Evolutionary conservation across 2,329 filamentous ascomycete species (phyloP).

Genomic region (Colletotrichum sp.): DNA sequence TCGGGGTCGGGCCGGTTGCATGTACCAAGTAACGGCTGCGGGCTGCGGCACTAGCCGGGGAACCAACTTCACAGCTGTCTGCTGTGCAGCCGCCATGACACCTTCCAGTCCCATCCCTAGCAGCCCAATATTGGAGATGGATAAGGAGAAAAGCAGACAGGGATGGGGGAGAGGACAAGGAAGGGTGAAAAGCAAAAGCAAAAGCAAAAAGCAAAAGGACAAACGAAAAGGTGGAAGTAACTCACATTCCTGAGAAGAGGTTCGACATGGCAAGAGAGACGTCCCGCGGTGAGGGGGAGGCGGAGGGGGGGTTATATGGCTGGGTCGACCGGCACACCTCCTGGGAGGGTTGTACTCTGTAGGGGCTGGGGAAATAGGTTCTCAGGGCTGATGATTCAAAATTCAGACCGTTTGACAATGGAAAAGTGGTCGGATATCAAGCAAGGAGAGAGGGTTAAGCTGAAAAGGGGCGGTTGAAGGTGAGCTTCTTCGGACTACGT

Average conservation of each 20-base stretch:
- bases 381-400: slow-evolving; percentile 11
- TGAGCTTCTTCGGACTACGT: slow-evolving; percentile 23
- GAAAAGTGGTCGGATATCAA: slow-evolving; percentile 17
- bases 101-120: background rate
- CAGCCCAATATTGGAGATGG: background rate
- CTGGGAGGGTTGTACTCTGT: slow-evolving; percentile 4
- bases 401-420: slow-evolving; percentile 17
- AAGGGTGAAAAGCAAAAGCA: background rate
- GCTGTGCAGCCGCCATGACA: slow-evolving; percentile 9
- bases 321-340: slow-evolving; percentile 6
- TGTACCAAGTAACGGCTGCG: slow-evolving; percentile 3
- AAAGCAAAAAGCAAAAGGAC: background rate
- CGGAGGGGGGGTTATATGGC: slow-evolving; percentile 22
- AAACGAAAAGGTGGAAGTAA: slow-evolving; percentile 29
- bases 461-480: slow-evolving; percentile 23
- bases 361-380: slow-evolving; percentile 12
- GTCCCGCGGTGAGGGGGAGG: slow-evolving; percentile 22
- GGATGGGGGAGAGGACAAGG: background rate
- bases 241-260: slow-evolving; percentile 68
- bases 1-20: slow-evolving; percentile 10
- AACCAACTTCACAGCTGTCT: slow-evolving; percentile 16
- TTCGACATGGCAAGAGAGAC: slow-evolving; percentile 55
- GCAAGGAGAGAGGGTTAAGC: slow-evolving; percentile 18
- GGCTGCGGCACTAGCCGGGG: slow-evolving; percentile 19
- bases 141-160: background rate